Percentiles rank a stretch among this genome's conserved stretches.
These are phyloP conservation scores for Stereum hirsutum DNA, from an alignment of 1,284 basidiomycete species.

Conservation along the genomic window DNA sequence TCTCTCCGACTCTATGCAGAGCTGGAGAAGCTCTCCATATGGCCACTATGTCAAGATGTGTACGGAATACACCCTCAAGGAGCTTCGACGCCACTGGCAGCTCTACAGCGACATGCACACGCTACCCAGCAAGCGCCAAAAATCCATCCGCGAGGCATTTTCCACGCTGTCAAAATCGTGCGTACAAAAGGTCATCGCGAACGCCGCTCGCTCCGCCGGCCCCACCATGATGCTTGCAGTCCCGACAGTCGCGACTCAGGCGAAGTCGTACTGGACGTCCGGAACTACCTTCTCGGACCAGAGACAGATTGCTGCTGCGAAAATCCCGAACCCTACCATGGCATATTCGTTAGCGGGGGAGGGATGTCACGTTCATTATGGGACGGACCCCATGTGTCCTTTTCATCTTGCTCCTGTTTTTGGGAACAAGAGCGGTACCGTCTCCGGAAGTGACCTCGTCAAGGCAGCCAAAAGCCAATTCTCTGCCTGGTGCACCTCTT, in stretches of 20 bases:
- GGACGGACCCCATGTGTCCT: slow-evolving; percentile 30
- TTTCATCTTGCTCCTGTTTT: slow-evolving; percentile 39
- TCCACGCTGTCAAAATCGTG: neutral
- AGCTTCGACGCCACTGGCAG: slow-evolving; percentile 34
- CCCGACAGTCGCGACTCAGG: neutral
- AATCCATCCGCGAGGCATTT: neutral
- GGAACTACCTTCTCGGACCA: slow-evolving; percentile 28
- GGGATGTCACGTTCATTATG: slow-evolving; percentile 36
- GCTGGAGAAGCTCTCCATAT: slow-evolving; percentile 36
- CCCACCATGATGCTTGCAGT: slow-evolving; percentile 24
- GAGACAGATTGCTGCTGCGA: slow-evolving; percentile 18
- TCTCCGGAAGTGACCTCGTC: neutral
- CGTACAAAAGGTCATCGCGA: neutral
- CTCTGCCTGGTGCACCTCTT: slow-evolving; percentile 25
- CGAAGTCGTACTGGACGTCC: slow-evolving; percentile 29
- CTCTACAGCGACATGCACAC: slow-evolving; percentile 23
- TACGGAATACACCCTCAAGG: slow-evolving; percentile 28
- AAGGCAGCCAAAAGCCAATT: slow-evolving; percentile 18
- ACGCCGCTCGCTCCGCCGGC: slow-evolving; percentile 32
- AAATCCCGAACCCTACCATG: slow-evolving; percentile 36
- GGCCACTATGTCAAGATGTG: slow-evolving; percentile 26
- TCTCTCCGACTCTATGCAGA: slow-evolving; percentile 23
- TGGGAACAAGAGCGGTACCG: neutral
- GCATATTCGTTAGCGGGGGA: slow-evolving; percentile 31
- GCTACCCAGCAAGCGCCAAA: slow-evolving; percentile 8